Base-by-base conservation (phyloP, 257 asterid species). In the Craterostigma plantagineum region DNA sequence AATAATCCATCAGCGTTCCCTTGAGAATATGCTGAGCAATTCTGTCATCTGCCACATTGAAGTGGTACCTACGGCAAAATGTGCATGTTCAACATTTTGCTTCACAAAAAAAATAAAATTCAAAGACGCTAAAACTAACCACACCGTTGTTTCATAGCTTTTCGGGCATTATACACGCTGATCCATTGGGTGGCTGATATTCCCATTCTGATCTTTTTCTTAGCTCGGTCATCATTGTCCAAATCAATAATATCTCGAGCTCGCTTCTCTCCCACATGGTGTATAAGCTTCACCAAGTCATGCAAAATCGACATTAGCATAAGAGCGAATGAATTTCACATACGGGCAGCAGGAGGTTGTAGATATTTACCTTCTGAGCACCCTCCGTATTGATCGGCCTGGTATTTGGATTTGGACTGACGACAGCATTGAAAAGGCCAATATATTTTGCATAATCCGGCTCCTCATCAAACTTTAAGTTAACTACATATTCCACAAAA, bases 171-270 rank as follows among this genome's bases (percentile, higher is more conserved):
- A 49, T 72, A 73, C 43, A 76, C 72, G 39, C 74, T 67, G 37
- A 77, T 70, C 91, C 91, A 77, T 56, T 77, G 91, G 39, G 77
- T 62, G 35, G 77, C 76, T 11, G 83, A 77, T 61, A 58, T 67
- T 46, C 91, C 83, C 64, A 64, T 54, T 46, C 91, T 79, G 11
- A 77, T 60, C 64, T 73, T 77, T 62, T 77, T 77, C 66, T 67
- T 77, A 33, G 68, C 70, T 54, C 67, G 80, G 53, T 60, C 77
- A 35, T 73, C 83, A 52, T 64, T 79, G 7, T 67, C 69, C n/a
- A 52, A 66, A 0, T 67, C 77, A 59, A 60, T 52, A 68, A 60
- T 43, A 14, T 56, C 50, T 43, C 80, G 55, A 14, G 69, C 73
- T 61, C 83, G 70, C 69, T 76, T 73, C 41, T 67, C 77, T 18